Evolutionary conservation across 345 rosid genomes (phyloP), one percentile per base, ranked within the genome.

Genomic region (Leavenworthia alabamica): DNA sequence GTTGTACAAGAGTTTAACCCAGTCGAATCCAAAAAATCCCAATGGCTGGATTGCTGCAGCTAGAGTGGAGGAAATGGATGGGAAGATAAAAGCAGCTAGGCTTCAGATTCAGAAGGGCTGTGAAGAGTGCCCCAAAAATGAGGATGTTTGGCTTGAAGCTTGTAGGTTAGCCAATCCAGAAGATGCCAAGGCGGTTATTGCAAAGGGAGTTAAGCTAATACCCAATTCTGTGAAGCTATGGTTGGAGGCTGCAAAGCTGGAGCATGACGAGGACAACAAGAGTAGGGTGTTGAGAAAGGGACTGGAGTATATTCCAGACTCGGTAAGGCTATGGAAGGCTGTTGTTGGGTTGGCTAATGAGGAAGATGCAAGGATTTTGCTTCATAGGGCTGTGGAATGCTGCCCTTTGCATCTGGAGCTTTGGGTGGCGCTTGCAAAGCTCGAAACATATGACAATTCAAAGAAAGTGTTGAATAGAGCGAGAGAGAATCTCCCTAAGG

Each of bases 1-100:
- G 70, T 68, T 92, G 70, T 75, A 89, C 77, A 92, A 86, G 84
- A 86, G 95, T 82, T 79, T 89, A 5, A 92, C 78, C 0, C 90
- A 82, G 78, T 86, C 98, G 3, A 92, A 89, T 40, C 96, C 95
- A 0, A 92, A 89, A 70, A 96, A 89, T 35, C 95, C 98, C 0
- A 91, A 89, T 11, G 95, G 98, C 11, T 92, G 97, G 98, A 86
- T 92, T 75, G 96, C 97, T 0, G 93, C 97, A 10, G 90, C 98
- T 3, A 83, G 98, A 80, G 66, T 92, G 62, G 98, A 92, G 82
- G 98, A 86, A 79, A 90, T 86, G 76, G 98, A 94, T 19, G 95
- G 96, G 66, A 89, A 92, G 83, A 80, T 86, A 51, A 80, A 78
- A 71, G 88, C 80, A 1, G 93, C 96, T 0, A 86, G 96, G 73